A percentile compares a stretch with the other conserved stretches of the same genome.
phyloP scores from a whole-genome alignment of 2,329 filamentous ascomycete genomes.

The Myriosclerotinia curreyana region DNA sequence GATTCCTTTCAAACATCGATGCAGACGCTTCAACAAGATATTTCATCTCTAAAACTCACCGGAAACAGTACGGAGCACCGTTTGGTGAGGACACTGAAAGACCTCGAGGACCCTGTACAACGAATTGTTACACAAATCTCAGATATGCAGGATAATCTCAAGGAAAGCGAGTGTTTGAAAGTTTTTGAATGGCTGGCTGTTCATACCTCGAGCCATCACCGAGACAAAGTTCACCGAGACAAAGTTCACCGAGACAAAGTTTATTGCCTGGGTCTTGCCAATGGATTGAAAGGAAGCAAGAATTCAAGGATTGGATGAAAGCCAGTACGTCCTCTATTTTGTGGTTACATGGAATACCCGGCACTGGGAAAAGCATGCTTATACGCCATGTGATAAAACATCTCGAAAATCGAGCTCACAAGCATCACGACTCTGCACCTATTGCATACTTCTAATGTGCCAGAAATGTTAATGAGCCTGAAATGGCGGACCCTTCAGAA shows the following conservation, averaged over 20 bases:
- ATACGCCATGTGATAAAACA: constrained; percentile 27
- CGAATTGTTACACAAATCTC: constrained; percentile 13
- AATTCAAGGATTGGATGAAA: constrained; percentile 36
- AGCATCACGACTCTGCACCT: not conserved
- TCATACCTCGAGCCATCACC: not conserved
- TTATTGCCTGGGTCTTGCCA: constrained; percentile 28
- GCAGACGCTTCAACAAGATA: not conserved
- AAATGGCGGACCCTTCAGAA: constrained; percentile 29
- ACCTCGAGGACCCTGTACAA: constrained; percentile 18
- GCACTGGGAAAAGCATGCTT: constrained; percentile 40
- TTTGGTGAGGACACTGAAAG: constrained; percentile 3
- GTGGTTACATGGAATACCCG: constrained; percentile 40
- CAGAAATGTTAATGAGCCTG: constrained; percentile 31
- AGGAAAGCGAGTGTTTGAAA: not conserved
- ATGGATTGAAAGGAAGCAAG: constrained; percentile 29
- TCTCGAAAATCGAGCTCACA: constrained; percentile 1
- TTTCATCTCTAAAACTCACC: not conserved
- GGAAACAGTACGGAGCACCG: not conserved
- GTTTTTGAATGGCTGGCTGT: constrained; percentile 1
- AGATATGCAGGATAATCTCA: not conserved
- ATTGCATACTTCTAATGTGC: constrained; percentile 37
- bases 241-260: not conserved
- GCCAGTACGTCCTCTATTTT: constrained; percentile 38
- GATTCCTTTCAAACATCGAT: not conserved
- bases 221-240: not conserved